phyloP scores from a whole-genome alignment of 129 eudicot species.

The Calendula officinalis region DNA sequence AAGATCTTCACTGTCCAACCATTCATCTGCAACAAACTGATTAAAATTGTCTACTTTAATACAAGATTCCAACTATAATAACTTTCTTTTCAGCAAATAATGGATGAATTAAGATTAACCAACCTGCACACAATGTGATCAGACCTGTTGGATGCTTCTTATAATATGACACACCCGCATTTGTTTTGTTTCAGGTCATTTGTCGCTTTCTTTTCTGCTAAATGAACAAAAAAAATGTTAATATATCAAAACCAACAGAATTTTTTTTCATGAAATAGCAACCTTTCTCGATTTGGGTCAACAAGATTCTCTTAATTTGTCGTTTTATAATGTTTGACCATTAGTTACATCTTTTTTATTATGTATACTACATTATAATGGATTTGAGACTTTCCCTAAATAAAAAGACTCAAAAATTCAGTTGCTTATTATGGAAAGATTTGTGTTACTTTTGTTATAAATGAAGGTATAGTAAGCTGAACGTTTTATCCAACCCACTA shows the following conservation, averaged over 20 bases:
- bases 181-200: constrained; percentile 27
- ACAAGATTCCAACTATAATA: constrained; percentile 4
- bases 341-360: not conserved
- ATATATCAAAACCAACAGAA: not conserved
- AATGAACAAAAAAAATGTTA: not conserved
- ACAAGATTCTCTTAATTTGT: not conserved
- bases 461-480: no score
- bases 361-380: no score
- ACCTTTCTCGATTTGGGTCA: not conserved
- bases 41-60: not conserved
- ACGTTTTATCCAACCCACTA: no score
- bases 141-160: constrained; percentile 18
- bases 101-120: constrained; percentile 14
- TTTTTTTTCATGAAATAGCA: not conserved
- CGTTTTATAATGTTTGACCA: not conserved
- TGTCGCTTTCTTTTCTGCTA: constrained; percentile 30
- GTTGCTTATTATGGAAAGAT: no score
- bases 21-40: constrained; percentile 24
- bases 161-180: constrained; percentile 28
- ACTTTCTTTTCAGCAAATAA: not conserved
- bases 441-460: no score
- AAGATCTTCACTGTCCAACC: constrained; percentile 19
- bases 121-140: constrained; percentile 4
- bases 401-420: no score
- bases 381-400: no score